A percentile compares a stretch with the other conserved stretches of the same genome.
Conservation (phyloP, 768 basidiomycete species). For the Boletus vermiculosoides region DNA sequence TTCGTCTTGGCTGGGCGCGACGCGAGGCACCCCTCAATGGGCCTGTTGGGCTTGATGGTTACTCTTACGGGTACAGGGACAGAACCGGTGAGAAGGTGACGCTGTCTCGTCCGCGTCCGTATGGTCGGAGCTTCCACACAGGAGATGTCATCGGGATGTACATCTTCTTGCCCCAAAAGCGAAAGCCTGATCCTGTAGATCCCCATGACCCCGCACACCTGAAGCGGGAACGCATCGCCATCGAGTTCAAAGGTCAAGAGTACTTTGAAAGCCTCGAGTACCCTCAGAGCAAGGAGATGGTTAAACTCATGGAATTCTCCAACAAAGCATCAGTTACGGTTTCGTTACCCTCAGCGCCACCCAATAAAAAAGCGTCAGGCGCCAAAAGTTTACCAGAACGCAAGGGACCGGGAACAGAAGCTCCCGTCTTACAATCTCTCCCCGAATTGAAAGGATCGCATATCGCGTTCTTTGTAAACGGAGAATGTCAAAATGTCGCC, state of each 20-base stretch:
- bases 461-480: conserved; percentile 91
- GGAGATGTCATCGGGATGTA: conserved; percentile 95
- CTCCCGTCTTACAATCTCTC: conserved; percentile 55
- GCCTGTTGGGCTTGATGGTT: conserved; percentile 91
- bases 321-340: conserved; percentile 55
- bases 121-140: conserved; percentile 68
- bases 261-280: conserved; percentile 96
- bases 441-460: conserved; percentile 69
- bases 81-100: conserved; percentile 90
- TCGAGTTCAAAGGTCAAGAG: conserved; percentile 95
- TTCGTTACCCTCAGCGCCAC: conserved; percentile 53
- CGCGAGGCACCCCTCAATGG: conserved; percentile 92
- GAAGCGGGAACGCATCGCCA: conserved; percentile 86
- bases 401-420: conserved; percentile 36
- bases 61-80: conserved; percentile 90
- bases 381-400: conserved; percentile 69
- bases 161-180: conserved; percentile 77
- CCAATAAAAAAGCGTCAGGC: conserved; percentile 62
- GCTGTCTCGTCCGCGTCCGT: conserved; percentile 75
- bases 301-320: conserved; percentile 75
- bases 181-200: conserved; percentile 58
- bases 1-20: conserved; percentile 88
- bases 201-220: conserved; percentile 78
- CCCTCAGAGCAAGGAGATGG: conserved; percentile 88
- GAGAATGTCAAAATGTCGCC: conserved; percentile 77